Evolutionary conservation across 805 yeast species (phyloP), one percentile per base, ranked within the genome.

Genomic region (Hermanozyma aechmeae): DNA sequence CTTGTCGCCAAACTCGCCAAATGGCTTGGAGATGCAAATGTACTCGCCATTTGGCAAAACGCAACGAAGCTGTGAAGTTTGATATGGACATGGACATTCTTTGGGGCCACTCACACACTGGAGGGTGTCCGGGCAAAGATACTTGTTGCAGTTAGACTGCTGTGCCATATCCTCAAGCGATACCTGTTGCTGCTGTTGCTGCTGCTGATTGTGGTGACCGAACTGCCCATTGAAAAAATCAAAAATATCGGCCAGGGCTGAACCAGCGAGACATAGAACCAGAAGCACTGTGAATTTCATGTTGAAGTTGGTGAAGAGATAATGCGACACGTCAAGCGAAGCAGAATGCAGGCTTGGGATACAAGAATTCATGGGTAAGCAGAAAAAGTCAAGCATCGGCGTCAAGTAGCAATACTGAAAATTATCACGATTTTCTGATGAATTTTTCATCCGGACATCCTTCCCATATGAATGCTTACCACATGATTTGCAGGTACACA

Each of bases 81-180:
- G 92, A 48, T 74, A 89, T 3, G 84, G 85, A 51, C 98, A 92
- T 2, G 96, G 95, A 51, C 98, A 92, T 29, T 78, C 81, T 6
- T 65, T 41, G 0, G 84, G 73, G 2, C 54, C 44, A 2, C 66
- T 64, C 0, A 84, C 98, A 58, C 98, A 92, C 7, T 64, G 64
- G 23, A 76, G 61, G 0, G 96, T 84, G 41, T 78, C 94, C 3
- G 84, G 84, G 49, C 98, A 92, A 20, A 89, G 54, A 50, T 78
- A 89, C 5, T 61, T 59, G 7, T 56, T 53, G 48, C 98, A 92
- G 3, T 61, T 56, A 17, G 49, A 42, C 25, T 58, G 54, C 22
- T 67, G 50, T 29, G 56, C 56, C 26, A 52, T 44, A 10, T 46
- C 38, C 35, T 68, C 73, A 30, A 56, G 53, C 20, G 61, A 57